Percentiles rank a stretch among this genome's conserved stretches.
Evolutionary conservation across 169 alveolate species (phyloP).

Genomic region (Fabrea salina): DNA sequence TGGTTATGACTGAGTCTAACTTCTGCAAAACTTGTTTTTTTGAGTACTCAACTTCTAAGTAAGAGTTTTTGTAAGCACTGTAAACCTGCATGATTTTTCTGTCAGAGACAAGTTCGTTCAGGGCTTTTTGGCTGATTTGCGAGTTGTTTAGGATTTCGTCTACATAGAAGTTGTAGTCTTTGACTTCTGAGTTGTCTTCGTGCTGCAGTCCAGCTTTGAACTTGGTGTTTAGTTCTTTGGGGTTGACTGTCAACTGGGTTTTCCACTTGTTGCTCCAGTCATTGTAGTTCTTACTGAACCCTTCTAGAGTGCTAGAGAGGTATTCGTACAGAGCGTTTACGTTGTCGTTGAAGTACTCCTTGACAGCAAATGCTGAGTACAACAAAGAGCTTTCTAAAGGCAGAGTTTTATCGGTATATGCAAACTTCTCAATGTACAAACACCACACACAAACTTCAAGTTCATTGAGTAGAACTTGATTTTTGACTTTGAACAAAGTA

Average conservation of each 20-base stretch:
- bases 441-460: neutral
- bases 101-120: neutral
- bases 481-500: too few relatives aligned
- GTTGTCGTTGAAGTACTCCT: neutral
- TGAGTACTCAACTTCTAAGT: too few relatives aligned
- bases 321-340: neutral
- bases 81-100: neutral
- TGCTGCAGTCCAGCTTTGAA: neutral
- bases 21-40: too few relatives aligned
- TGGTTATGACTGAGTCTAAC: too few relatives aligned
- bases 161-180: constrained; percentile 14
- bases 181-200: neutral
- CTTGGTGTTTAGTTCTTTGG: neutral
- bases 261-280: neutral
- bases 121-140: neutral
- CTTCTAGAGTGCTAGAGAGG: neutral
- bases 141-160: constrained; percentile 9
- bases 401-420: neutral
- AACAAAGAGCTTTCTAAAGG: neutral
- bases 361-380: constrained; percentile 6
- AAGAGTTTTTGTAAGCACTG: neutral
- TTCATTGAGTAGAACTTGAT: too few relatives aligned
- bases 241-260: neutral
- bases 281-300: neutral
- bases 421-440: constrained; percentile 19